Percentiles rank a stretch among this genome's conserved stretches.
These are phyloP conservation scores for Phytophthora cryptogea DNA, from an alignment of 352 stramenopile genomes.

Conservation along the genomic window DNA sequence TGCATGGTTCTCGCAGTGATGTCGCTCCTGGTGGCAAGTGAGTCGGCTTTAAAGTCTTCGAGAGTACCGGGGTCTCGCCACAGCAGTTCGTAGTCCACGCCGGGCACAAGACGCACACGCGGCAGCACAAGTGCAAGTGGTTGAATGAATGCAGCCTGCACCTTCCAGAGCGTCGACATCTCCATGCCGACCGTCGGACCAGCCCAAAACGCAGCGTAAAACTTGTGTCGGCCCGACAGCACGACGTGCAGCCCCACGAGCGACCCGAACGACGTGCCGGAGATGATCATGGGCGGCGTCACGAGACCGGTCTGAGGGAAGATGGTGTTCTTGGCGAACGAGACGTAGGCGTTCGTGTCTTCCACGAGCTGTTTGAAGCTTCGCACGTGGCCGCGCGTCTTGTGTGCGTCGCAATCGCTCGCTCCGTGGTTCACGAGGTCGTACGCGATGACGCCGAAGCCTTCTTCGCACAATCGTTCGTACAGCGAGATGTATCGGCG, in stretches of 20 bases:
- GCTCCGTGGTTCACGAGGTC: constrained; percentile 48
- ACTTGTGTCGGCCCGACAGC: constrained; percentile 44
- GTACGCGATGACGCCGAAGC: constrained; percentile 49
- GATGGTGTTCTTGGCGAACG: constrained; percentile 39
- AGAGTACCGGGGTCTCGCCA: constrained; percentile 45
- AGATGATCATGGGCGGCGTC: constrained; percentile 47
- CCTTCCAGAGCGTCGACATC: constrained; percentile 43
- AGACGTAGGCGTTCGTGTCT: constrained; percentile 44
- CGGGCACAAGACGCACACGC: constrained; percentile 41
- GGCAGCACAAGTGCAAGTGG: constrained; percentile 45
- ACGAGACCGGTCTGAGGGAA: constrained; percentile 23
- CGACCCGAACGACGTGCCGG: constrained; percentile 59
- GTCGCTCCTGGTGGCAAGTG: constrained; percentile 48
- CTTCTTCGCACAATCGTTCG: constrained; percentile 40
- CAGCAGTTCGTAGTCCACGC: constrained; percentile 45
- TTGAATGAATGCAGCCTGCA: constrained; percentile 46
- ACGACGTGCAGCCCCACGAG: constrained; percentile 56
- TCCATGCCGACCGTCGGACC: constrained; percentile 52
- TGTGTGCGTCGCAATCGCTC: constrained; percentile 40
- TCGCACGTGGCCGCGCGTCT: constrained; percentile 37
- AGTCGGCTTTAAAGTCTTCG: constrained; percentile 56
- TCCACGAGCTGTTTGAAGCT: constrained; percentile 50
- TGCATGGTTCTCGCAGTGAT: constrained; percentile 41
- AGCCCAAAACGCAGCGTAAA: constrained; percentile 49
- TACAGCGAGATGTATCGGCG: constrained; percentile 47